phyloP scores from a whole-genome alignment of 768 basidiomycete species.

The Nevesoporus exiguus region DNA sequence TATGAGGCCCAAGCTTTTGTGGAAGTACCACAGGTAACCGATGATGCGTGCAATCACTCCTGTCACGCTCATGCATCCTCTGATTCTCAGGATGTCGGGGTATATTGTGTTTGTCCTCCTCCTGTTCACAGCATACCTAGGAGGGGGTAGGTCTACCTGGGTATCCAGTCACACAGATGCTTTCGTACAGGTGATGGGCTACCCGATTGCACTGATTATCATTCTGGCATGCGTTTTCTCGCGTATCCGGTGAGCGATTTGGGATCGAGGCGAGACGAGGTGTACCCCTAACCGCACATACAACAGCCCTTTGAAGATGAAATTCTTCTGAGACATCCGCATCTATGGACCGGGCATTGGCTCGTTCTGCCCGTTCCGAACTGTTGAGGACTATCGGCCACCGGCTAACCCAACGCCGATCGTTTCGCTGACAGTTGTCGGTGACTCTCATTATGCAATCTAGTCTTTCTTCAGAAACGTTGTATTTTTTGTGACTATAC shows the following conservation, averaged over 20 bases:
- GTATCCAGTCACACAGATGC: slow-evolving; percentile 35
- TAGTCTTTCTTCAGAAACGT: background rate
- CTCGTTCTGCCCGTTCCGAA: background rate
- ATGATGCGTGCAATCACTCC: slow-evolving; percentile 2
- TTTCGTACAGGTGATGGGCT: slow-evolving; percentile 47
- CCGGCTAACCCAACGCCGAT: background rate
- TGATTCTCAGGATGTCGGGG: slow-evolving; percentile 56
- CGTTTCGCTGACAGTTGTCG: background rate
- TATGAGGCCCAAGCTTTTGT: slow-evolving; percentile 64
- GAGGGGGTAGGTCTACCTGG: slow-evolving; percentile 70
- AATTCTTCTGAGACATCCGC: slow-evolving; percentile 36
- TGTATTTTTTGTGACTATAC: slow-evolving; percentile 1
- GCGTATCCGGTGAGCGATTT: slow-evolving; percentile 48
- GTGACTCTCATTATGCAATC: background rate
- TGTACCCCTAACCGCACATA: background rate
- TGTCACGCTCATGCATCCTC: slow-evolving; percentile 1
- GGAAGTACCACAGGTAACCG: slow-evolving; percentile 78
- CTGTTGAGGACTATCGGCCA: background rate
- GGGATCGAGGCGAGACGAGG: background rate
- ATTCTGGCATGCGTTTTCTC: slow-evolving; percentile 41
- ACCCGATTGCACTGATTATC: slow-evolving; percentile 50
- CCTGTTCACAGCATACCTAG: slow-evolving; percentile 62
- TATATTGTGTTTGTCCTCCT: slow-evolving; percentile 64
- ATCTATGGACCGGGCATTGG: background rate
- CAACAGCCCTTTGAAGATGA: slow-evolving; percentile 62